Evolutionary conservation across 192 early-diverging fungal species (phyloP).

Genomic region (Dissophora ornata): DNA sequence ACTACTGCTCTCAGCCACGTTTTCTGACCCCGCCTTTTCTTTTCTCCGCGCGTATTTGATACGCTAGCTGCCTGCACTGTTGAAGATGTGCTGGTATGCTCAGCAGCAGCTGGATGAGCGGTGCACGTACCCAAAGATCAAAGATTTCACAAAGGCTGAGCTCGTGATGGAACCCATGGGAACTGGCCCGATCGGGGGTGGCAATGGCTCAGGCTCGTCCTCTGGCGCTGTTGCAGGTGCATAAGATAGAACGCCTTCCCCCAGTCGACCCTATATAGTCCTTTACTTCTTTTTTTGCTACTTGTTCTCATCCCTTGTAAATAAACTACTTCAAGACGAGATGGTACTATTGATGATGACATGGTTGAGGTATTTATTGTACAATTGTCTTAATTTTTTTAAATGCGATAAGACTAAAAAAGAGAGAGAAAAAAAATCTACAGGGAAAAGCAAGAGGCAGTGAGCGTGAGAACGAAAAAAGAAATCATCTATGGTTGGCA

Average conservation of each 20-base stretch:
- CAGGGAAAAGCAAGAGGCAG: neutral
- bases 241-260: too few species aligned
- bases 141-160: constrained; percentile 83
- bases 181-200: constrained; percentile 18
- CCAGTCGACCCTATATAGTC: too few species aligned
- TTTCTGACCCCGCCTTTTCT: constrained; percentile 1
- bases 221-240: constrained; percentile 21
- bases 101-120: constrained; percentile 93
- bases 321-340: neutral
- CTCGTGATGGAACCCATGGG: constrained; percentile 63
- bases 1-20: neutral
- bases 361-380: constrained; percentile 50
- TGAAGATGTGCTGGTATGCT: constrained; percentile 94
- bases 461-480: neutral
- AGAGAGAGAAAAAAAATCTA: constrained; percentile 1
- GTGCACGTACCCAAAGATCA: constrained; percentile 86
- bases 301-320: too few species aligned
- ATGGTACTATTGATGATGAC: too few species aligned
- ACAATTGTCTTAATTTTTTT: constrained; percentile 14
- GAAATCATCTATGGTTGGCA: neutral
- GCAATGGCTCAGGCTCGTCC: constrained; percentile 8
- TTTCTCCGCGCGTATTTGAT: neutral
- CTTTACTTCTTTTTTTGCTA: neutral
- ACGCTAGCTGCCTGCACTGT: constrained; percentile 75
- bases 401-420: too few species aligned